Evolutionary conservation across 1,284 basidiomycete species (phyloP).

Genomic region (Phlebopus sp.): DNA sequence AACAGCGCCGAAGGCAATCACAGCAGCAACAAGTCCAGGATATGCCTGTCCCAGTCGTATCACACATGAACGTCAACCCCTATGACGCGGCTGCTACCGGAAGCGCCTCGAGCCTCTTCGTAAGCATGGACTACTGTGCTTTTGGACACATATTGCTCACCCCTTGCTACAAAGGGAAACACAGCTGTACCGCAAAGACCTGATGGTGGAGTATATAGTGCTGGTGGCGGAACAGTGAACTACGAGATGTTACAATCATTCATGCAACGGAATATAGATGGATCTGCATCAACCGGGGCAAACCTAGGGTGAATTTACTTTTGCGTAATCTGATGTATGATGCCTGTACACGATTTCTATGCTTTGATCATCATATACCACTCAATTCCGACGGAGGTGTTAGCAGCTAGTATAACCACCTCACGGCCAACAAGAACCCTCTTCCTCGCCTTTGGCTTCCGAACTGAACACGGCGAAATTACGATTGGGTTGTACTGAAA

Average conservation of each 20-base stretch:
- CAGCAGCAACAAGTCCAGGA: constrained; percentile 13
- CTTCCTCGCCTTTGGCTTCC: no score
- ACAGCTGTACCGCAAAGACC: constrained; percentile 4
- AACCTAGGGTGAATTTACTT: constrained; percentile 7
- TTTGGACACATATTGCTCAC: constrained; percentile 7
- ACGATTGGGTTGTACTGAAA: constrained; percentile 41
- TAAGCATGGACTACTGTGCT: constrained; percentile 9
- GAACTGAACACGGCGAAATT: constrained; percentile 2
- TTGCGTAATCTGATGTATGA: neutral
- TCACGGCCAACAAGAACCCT: no score
- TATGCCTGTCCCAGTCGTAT: constrained; percentile 11
- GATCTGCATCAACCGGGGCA: constrained; percentile 26
- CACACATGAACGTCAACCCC: constrained; percentile 9
- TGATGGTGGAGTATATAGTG: constrained; percentile 10
- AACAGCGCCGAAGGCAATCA: constrained; percentile 13
- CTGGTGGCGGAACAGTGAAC: constrained; percentile 37
- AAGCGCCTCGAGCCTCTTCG: constrained; percentile 17
- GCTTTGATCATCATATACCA: neutral
- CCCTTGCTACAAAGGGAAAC: constrained; percentile 13
- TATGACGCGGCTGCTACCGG: constrained; percentile 7
- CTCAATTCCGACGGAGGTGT: no score
- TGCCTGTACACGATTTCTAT: no score
- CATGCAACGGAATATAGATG: constrained; percentile 50
- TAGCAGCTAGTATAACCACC: no score
- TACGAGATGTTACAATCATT: constrained; percentile 62